These are phyloP conservation scores for Chytriomyces sp. DNA, from an alignment of 192 early-diverging fungal species.

Conservation along the genomic window DNA sequence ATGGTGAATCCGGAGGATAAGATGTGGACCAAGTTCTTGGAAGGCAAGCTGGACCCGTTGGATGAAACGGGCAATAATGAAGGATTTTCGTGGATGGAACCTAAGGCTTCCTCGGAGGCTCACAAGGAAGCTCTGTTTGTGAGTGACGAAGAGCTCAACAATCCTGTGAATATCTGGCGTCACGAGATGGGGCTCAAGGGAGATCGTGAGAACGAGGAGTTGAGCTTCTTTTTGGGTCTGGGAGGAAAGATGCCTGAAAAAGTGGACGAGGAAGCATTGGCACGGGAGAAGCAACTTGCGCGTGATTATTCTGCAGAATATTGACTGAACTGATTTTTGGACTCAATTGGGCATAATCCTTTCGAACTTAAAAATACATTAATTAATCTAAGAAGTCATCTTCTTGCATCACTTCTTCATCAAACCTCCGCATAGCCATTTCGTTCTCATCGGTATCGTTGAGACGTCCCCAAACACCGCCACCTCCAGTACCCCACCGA, in stretches of 20 bases:
- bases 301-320: constrained; percentile 5
- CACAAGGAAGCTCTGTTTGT: neutral
- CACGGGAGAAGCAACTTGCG: neutral
- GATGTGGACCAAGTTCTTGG: constrained; percentile 26
- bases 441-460: neutral
- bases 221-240: constrained; percentile 21
- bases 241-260: constrained; percentile 1
- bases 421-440: neutral
- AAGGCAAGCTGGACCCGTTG: constrained; percentile 8
- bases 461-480: neutral
- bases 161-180: constrained; percentile 17
- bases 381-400: neutral
- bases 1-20: constrained; percentile 23
- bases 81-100: constrained; percentile 24
- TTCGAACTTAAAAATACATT: neutral
- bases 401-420: neutral
- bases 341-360: too few species aligned
- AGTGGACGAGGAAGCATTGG: neutral
- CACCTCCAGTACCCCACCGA: neutral
- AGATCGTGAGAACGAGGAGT: constrained; percentile 24
- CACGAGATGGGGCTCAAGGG: constrained; percentile 13
- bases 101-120: neutral
- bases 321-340: neutral
- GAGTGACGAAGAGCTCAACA: neutral
- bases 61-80: neutral